Evolutionary conservation across 1,284 basidiomycete species (phyloP).

Genomic region (Leccinum subfulvum): DNA sequence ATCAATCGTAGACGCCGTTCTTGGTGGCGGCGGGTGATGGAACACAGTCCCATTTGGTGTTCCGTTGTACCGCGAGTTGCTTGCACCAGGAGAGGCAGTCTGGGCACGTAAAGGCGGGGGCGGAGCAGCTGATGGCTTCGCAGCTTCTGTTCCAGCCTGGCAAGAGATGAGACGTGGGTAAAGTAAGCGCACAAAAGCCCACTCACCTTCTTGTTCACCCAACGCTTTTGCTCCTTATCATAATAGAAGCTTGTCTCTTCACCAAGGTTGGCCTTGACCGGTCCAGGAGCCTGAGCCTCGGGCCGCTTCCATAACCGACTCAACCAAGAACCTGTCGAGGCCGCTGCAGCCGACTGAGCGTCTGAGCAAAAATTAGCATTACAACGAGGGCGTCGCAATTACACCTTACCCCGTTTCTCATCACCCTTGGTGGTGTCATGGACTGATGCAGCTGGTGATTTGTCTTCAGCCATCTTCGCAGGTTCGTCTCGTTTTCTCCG

Average conservation of each 20-base stretch:
- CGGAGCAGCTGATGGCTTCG: slow-evolving; percentile 44
- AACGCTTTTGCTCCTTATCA: slow-evolving; percentile 91
- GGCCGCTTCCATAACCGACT: slow-evolving; percentile 72
- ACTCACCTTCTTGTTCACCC: slow-evolving; percentile 92
- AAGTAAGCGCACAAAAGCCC: background rate
- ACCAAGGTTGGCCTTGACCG: slow-evolving; percentile 89
- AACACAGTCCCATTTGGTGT: slow-evolving; percentile 22
- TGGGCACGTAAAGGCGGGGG: slow-evolving; percentile 62
- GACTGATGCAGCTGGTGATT: slow-evolving; percentile 13
- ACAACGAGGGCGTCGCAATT: background rate
- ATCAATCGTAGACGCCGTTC: slow-evolving; percentile 64
- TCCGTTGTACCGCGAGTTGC: slow-evolving; percentile 33
- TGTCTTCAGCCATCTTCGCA: slow-evolving; percentile 26
- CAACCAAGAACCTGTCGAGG: slow-evolving; percentile 69
- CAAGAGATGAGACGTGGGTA: slow-evolving; percentile 7
- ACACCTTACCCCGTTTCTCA: slow-evolving; percentile 25
- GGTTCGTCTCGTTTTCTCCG: slow-evolving; percentile 39
- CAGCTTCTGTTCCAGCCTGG: slow-evolving; percentile 53
- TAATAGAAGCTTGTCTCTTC: slow-evolving; percentile 92
- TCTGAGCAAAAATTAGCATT: slow-evolving; percentile 22
- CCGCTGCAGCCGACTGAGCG: slow-evolving; percentile 28
- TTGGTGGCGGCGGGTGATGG: slow-evolving; percentile 44
- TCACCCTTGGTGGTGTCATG: slow-evolving; percentile 20
- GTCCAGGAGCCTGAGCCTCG: slow-evolving; percentile 52
- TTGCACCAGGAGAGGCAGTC: slow-evolving; percentile 73